Evolutionary conservation across 139 green algal genomes (phyloP), one percentile per base, ranked within the genome.

Genomic region (Spirogloea muscicola): DNA sequence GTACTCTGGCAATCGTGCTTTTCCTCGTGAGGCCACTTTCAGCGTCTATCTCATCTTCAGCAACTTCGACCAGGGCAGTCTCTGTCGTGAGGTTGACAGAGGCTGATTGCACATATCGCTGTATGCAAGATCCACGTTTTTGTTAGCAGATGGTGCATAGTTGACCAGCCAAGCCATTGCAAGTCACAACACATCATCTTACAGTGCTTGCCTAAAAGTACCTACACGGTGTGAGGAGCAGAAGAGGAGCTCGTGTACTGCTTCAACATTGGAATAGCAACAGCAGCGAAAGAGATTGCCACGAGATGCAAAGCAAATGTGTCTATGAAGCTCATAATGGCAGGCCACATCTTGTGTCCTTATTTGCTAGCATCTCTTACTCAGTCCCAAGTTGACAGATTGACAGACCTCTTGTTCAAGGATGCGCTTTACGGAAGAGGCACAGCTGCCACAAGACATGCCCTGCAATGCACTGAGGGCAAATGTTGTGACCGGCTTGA

Each of bases 81-180:
- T 79, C 71, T 34, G 67, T 79, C 27, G 71, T 33, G 27, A 79
- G 49, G 41, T 79, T 79, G 31, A 79, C 71, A 25, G 64, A 60
- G 25, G 71, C 71, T 21, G 71, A 79, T 2, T 25, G 16, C 29
- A 79, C 71, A 38, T 77, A 27, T n/a, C 61, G 69, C 69, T 78
- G 67, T 16, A 31, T 55, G 21, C 46, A 31, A 55, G 21, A 31
- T 55, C 21, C 21, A 55, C 21, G 21, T 55, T 21, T 31, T 55
- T 31, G 21, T 55, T 21, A 21, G 21, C 46, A 55, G 46, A 55
- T 55, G 21, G 21, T 21, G 21, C 21, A 55, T 21, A 55, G 21
- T 55, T 55, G 21, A 21, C 46, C 21, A 21, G 21, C 21, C 21
- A 55, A 21, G 21, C 46, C 21, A 21, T 21, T 31, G 21, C 21